Base-by-base conservation (phyloP, 1,284 basidiomycete genomes). In the Dichomitus squalens region DNA sequence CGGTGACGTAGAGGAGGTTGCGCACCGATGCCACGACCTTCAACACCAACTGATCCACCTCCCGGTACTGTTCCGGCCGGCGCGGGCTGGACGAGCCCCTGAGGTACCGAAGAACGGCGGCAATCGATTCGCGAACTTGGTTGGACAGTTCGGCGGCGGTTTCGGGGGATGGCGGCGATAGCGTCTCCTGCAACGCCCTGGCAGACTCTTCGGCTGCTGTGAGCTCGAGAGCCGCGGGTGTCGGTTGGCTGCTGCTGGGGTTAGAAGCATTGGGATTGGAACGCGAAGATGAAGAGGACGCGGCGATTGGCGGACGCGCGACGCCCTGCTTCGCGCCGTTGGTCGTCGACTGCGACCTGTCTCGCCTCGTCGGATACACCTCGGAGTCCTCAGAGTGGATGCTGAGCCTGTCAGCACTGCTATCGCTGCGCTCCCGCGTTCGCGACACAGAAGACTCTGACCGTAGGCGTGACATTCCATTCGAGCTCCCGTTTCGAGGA, bases 311-410 rank as follows among this genome's bases (percentile, higher is more conserved):
- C 8, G 57, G 44, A n/a, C 53, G 63, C 33, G 53, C 49, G 20
- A 49, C 25, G 6, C 65, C 35, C 52, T 51, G 58, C 35, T 46
- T 53, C 18, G 60, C 34, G 11, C 44, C 18, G 53, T 56, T 65
- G 9, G 63, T 60, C 12, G 66, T 65, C 1, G 70, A 66, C 39
- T 64, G 64, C 6, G 65, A 59, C 20, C 66, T 67, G 41, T 73
- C 75, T 9, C 71, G 70, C 57, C 82, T 80, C 27, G 76, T 70
- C n/a, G 87, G 88, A 47, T 87, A 83, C 44, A 89, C 75, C 44
- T 87, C 88, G 12, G 89, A 92, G 66, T 87, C 87, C 61, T 93
- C 90, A 16, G 90, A 92, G 67, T 87, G 85, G 33, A 86, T 81
- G 29, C 44, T 47, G 20, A 47, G 29, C 27, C 29, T 16, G 38